Conservation (phyloP, 1,139 yeast species). For the Debaryomycetaceae sp. region DNA sequence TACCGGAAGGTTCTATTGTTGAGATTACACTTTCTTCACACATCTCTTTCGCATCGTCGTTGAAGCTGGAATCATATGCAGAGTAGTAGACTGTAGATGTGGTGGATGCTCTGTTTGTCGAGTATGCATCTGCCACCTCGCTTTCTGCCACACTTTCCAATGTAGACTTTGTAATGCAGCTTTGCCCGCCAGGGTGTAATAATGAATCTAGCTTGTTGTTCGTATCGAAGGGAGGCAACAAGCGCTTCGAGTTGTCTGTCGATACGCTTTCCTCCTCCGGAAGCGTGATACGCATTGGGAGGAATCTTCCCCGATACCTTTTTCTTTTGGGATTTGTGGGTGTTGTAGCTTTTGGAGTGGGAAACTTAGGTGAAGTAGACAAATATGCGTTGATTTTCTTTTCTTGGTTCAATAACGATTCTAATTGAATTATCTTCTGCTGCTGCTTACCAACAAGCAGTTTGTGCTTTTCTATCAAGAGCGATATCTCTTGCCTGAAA, state of each 20-base stretch:
- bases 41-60: background rate
- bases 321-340: slow-evolving; percentile 1
- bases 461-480: slow-evolving; percentile 23
- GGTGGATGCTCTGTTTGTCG: slow-evolving; percentile 4
- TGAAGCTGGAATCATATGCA: slow-evolving; percentile 8
- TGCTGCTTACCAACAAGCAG: slow-evolving; percentile 24
- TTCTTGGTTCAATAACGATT: slow-evolving; percentile 22
- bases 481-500: slow-evolving; percentile 23
- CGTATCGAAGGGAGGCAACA: slow-evolving; percentile 15
- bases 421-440: slow-evolving; percentile 25
- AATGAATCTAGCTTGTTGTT: background rate
- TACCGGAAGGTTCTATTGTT: background rate
- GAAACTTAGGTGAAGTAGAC: slow-evolving; percentile 11
- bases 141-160: background rate
- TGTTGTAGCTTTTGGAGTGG: slow-evolving; percentile 1
- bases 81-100: slow-evolving; percentile 13
- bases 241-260: background rate
- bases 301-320: slow-evolving; percentile 13
- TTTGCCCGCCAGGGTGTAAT: background rate
- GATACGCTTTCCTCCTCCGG: background rate
- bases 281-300: slow-evolving; percentile 17
- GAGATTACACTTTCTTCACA: slow-evolving; percentile 1
- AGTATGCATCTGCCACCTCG: slow-evolving; percentile 3
- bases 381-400: slow-evolving; percentile 14
- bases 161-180: background rate